Conservation (phyloP, 2,329 filamentous ascomycete species). For the Pseudocercospora musae region DNA sequence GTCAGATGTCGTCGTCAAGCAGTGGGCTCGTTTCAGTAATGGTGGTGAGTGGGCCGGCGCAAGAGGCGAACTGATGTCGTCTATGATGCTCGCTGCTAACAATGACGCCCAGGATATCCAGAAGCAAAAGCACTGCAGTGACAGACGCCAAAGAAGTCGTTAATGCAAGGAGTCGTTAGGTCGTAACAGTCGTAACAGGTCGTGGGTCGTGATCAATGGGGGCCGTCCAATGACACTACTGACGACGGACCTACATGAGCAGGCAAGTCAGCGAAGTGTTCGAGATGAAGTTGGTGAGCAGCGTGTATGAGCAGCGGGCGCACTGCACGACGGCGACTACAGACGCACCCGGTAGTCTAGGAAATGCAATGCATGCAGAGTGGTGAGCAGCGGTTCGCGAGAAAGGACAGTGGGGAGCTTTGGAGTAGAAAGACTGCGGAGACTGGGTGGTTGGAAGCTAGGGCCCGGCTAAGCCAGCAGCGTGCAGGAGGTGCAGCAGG, state of each 20-base stretch:
- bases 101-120: slow-evolving; percentile 23
- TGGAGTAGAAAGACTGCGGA: slow-evolving; percentile 28
- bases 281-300: slow-evolving; percentile 15
- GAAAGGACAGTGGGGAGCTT: slow-evolving; percentile 28
- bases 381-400: slow-evolving; percentile 29
- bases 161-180: slow-evolving; percentile 35
- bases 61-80: slow-evolving; percentile 15
- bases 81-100: slow-evolving; percentile 27
- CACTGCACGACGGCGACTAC: slow-evolving; percentile 34
- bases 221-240: slow-evolving; percentile 27
- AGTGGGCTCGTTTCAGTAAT: slow-evolving; percentile 12
- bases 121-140: slow-evolving; percentile 25
- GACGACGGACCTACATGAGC: slow-evolving; percentile 22
- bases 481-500: not conserved
- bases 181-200: slow-evolving; percentile 36
- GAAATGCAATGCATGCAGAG: slow-evolving; percentile 36
- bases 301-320: slow-evolving; percentile 23
- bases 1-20: slow-evolving; percentile 9
- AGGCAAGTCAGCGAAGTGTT: slow-evolving; percentile 19
- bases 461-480: slow-evolving; percentile 11
- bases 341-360: slow-evolving; percentile 36
- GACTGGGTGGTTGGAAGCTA: slow-evolving; percentile 31
- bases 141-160: slow-evolving; percentile 33
- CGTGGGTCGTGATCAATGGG: slow-evolving; percentile 30
- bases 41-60: slow-evolving; percentile 15